A percentile compares a stretch with the other conserved stretches of the same genome.
phyloP scores from a whole-genome alignment of 208 protist species.

The Phytomonas francai region DNA sequence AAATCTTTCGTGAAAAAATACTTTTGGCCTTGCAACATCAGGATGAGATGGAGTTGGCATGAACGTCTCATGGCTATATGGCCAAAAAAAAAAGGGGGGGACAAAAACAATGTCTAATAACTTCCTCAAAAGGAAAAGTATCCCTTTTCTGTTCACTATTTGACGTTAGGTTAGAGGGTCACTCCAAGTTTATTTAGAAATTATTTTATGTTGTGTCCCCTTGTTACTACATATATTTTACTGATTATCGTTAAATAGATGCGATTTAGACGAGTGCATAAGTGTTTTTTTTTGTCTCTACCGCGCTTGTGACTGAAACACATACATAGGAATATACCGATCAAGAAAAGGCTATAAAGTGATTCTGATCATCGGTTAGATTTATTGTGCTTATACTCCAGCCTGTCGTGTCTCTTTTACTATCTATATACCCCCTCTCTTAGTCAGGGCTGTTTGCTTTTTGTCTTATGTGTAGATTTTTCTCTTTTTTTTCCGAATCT shows the following conservation, averaged over 20 bases:
- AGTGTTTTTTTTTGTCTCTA: background rate
- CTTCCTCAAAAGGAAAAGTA: background rate
- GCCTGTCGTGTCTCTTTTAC: background rate
- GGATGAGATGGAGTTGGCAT: slow-evolving; percentile 89
- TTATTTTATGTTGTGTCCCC: slow-evolving; percentile 6
- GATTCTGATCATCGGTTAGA: background rate
- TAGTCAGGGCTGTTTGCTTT: slow-evolving; percentile 5
- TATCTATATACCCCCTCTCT: background rate
- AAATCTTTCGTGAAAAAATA: slow-evolving; percentile 76
- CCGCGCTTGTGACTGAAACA: background rate
- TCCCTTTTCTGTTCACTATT: background rate
- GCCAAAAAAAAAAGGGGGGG: background rate
- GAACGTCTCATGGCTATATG: background rate
- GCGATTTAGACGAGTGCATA: background rate
- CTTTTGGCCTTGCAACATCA: slow-evolving; percentile 70
- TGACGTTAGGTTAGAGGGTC: background rate
- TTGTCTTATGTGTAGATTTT: background rate
- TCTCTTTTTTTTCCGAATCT: background rate
- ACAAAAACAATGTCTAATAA: slow-evolving; percentile 1
- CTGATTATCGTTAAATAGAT: background rate
- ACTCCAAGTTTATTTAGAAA: background rate
- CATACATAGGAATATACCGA: background rate
- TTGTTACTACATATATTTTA: background rate
- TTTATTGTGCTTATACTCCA: background rate
- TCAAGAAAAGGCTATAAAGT: background rate